Conservation (phyloP, 164 flowering plant species). For the Santalum album region DNA sequence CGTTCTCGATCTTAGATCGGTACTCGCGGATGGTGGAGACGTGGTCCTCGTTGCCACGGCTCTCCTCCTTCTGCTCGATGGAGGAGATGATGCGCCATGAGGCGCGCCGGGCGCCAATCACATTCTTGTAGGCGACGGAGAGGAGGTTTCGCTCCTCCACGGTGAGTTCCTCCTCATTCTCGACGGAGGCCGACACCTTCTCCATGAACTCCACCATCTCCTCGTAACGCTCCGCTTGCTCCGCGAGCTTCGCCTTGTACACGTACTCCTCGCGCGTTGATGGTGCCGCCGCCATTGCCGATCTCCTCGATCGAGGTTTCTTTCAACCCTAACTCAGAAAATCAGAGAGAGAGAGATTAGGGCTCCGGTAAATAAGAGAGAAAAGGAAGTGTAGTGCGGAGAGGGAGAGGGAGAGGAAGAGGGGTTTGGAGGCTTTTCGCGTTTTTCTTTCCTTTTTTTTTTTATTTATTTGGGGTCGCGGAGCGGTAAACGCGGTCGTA, state of each 20-base stretch:
- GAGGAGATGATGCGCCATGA: conserved; percentile 74
- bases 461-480: background rate
- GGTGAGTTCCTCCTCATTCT: conserved; percentile 56
- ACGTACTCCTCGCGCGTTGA: conserved; percentile 54
- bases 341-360: too few relatives aligned
- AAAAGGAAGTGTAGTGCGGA: too few relatives aligned
- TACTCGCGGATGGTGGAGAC: conserved; percentile 53
- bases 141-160: conserved; percentile 68
- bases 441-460: background rate
- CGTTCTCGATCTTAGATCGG: conserved; percentile 68
- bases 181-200: conserved; percentile 47
- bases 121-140: conserved; percentile 76
- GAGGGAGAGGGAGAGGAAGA: too few relatives aligned
- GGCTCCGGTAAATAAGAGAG: background rate
- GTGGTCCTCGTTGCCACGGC: conserved; percentile 74
- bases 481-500: background rate
- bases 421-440: background rate
- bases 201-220: conserved; percentile 87
- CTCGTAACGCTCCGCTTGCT: conserved; percentile 76
- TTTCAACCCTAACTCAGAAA: background rate
- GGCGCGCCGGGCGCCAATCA: conserved; percentile 71
- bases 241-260: conserved; percentile 69
- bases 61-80: conserved; percentile 70
- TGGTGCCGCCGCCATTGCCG: conserved; percentile 19
- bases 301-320: background rate